Conservation (phyloP, 805 yeast genomes). For the Jamesozyma spencerorum region DNA sequence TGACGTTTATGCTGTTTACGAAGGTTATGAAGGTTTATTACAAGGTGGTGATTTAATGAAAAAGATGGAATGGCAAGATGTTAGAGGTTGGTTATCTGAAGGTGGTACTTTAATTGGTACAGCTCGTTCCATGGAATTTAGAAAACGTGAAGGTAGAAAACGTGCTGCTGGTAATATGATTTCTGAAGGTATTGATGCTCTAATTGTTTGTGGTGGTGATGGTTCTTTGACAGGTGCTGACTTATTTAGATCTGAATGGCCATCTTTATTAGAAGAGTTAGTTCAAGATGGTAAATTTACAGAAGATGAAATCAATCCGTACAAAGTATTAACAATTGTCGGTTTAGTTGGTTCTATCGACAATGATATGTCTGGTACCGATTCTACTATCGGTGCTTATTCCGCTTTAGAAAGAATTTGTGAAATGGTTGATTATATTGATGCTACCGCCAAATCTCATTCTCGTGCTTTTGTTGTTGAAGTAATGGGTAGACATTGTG, state of each 20-base stretch:
- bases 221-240: slow-evolving; percentile 98
- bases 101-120: slow-evolving; percentile 98
- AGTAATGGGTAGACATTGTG: slow-evolving; percentile 99
- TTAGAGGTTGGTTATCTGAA: slow-evolving; percentile 81
- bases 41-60: slow-evolving; percentile 72
- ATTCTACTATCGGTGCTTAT: slow-evolving; percentile 92
- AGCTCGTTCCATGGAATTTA: slow-evolving; percentile 82
- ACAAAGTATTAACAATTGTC: slow-evolving; percentile 71
- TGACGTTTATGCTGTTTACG: slow-evolving; percentile 83
- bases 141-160: slow-evolving; percentile 77
- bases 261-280: slow-evolving; percentile 70
- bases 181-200: slow-evolving; percentile 81
- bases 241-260: slow-evolving; percentile 90
- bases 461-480: slow-evolving; percentile 96
- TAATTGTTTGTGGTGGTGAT: slow-evolving; percentile 97
- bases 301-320: slow-evolving; percentile 46
- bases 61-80: slow-evolving; percentile 87
- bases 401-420: slow-evolving; percentile 89
- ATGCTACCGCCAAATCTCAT: slow-evolving; percentile 95
- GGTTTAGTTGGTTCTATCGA: slow-evolving; percentile 97
- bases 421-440: slow-evolving; percentile 90
- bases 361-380: slow-evolving; percentile 96
- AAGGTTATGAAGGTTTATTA: slow-evolving; percentile 92
- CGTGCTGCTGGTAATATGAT: slow-evolving; percentile 79
- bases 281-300: slow-evolving; percentile 47